phyloP scores from a whole-genome alignment of 139 green algal species.

The Yamagishiella unicocca region DNA sequence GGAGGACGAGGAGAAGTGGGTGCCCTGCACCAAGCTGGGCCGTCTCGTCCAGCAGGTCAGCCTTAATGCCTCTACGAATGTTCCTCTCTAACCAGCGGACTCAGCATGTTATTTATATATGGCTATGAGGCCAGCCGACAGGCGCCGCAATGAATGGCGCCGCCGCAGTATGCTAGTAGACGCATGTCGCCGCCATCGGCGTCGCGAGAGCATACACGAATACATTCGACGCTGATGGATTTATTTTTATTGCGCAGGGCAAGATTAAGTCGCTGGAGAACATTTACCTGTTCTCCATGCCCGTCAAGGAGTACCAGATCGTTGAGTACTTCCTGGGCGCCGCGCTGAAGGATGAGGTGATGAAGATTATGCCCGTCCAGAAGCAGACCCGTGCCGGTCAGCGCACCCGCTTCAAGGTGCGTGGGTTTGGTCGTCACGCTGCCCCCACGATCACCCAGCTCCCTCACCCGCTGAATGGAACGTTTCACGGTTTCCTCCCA shows the following conservation, averaged over 20 bases:
- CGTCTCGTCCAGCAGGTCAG: constrained; percentile 95
- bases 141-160: constrained; percentile 12
- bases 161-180: not conserved
- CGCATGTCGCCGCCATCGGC: too few species aligned
- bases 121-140: not conserved
- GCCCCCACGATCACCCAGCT: too few species aligned
- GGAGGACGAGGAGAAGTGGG: constrained; percentile 97
- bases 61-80: too few species aligned
- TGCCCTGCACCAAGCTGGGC: constrained; percentile 98
- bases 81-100: too few species aligned
- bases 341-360: constrained; percentile 95
- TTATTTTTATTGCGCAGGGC: constrained; percentile 73
- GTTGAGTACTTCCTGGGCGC: constrained; percentile 91
- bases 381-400: constrained; percentile 99
- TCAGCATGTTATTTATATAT: not conserved
- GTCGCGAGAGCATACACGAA: not conserved
- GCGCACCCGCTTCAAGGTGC: constrained; percentile 98
- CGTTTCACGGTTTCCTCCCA: not conserved
- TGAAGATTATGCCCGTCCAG: constrained; percentile 99
- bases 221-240: not conserved
- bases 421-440: too few species aligned
- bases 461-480: too few species aligned
- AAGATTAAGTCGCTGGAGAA: constrained; percentile 99
- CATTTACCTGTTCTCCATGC: constrained; percentile 99
- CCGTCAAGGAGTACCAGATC: constrained; percentile 99